Evolutionary conservation across 331 rosid species (phyloP), one percentile per base, ranked within the genome.

Genomic region (Quercus lobata): DNA sequence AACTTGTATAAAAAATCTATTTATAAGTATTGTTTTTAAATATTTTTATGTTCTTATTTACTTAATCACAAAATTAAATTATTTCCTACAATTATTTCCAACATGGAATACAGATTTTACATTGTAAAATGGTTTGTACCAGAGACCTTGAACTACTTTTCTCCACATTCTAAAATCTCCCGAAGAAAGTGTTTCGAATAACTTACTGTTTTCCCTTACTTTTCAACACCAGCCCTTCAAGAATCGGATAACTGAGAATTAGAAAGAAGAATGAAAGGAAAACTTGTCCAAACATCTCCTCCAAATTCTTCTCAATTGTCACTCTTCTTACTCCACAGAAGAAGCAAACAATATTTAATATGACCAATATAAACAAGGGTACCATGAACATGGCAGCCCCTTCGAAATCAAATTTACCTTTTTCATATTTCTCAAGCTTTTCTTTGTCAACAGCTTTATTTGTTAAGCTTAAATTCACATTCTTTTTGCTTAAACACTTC

Each of bases 401-500:
- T 72, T 84, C 72, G 70, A 87, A 80, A 82, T 87, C 73, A 41
- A 87, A 80, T 70, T 19, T 87, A 24, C 90, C 90, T 69, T 82
- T 57, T 60, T 87, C 83, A 55, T 87, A 87, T 76, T 84, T 82
- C 66, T 84, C 77, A 1, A 82, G 53, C 30, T 87, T 84, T 32
- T 87, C 90, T 80, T 84, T 77, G 72, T 87, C 88, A 32, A 77
- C 7, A 5, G 81, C 88, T 69, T 87, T 87, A 81, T 87, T 84
- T 79, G 87, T 73, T 25, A 84, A 74, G 65, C 3, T 29, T 60
- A 84, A 74, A 22, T 77, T 83, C 5, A 52, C 58, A 80, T 82
- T 79, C 69, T 74, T 61, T 46, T 46, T 46, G 21, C 88, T 88
- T 9, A 78, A 41, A 76, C 68, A n/a, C 72, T 87, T 82, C 73